Base-by-base conservation (phyloP, 192 early-diverging fungal species). In the Chytriomyces hyalinus region DNA sequence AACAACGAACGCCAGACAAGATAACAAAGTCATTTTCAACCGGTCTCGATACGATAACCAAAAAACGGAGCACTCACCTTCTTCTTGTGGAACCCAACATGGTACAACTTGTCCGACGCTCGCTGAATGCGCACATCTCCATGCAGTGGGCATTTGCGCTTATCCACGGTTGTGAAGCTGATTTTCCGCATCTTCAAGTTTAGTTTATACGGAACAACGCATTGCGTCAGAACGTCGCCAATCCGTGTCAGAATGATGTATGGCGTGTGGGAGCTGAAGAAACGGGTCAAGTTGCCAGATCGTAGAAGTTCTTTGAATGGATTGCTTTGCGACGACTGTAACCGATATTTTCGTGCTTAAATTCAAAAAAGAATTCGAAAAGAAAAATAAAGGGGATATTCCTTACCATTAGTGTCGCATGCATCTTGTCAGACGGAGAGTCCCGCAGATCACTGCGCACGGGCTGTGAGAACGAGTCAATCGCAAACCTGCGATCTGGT, bases 41-140 rank as follows among this genome's bases (percentile, higher is more conserved):
- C 1, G n/a, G n/a, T 0, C 49, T 0, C 10, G 13, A 28, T 28
- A 61, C n/a, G 9, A 5, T 11, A 36, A 7, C 45, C 15, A 49
- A 44, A 74, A 45, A 2, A 49, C 2, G 15, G 0, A 49, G 67
- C 49, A 67, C 71, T 59, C 85, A 89, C 87, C 76, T 90, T 86
- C 75, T 83, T 86, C 64, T 90, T 92, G 44, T 81, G 77, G 85
- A 92, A 92, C 43, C 79, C 82, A 11, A 92, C 90, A 6, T 92
- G 73, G 20, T 84, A 77, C 51, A 83, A 28, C 10, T 80, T 77
- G 3, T 72, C 61, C 6, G 76, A 77, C 17, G 84, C 80, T 6
- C 83, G 83, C 50, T 89, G 89, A 9, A 92, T 84, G 9, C 75
- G 73, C 15, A 92, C 81, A 22, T 87, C 87, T 17, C 92, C 92